A percentile compares a stretch with the other conserved stretches of the same genome.
These are phyloP conservation scores for Zalaria sp. DNA, from an alignment of 2,329 filamentous ascomycete species.

Conservation along the genomic window DNA sequence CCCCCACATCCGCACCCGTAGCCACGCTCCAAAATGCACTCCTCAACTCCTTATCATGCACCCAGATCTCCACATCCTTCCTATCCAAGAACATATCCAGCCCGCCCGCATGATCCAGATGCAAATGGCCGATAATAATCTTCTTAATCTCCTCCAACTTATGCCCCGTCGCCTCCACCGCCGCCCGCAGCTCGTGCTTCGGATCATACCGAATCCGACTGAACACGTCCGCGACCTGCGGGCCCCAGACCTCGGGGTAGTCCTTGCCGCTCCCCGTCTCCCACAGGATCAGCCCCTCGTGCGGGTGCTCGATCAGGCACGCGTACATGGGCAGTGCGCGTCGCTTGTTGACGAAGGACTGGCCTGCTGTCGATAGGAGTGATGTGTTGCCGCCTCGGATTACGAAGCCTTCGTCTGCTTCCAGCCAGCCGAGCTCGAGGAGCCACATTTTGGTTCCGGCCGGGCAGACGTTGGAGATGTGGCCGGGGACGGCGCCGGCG, in stretches of 20 bases:
- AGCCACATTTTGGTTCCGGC: slow-evolving; percentile 34
- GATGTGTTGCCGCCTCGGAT: slow-evolving; percentile 27
- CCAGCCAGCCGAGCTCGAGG: slow-evolving; percentile 29
- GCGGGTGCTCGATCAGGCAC: slow-evolving; percentile 30
- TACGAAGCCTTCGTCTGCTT: slow-evolving; percentile 33
- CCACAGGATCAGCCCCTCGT: slow-evolving; percentile 30
- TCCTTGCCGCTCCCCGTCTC: slow-evolving; percentile 33
- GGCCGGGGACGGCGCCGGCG: slow-evolving; percentile 16
- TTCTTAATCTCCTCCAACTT: slow-evolving; percentile 21
- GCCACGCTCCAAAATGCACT: slow-evolving; percentile 20
- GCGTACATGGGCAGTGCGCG: slow-evolving; percentile 27
- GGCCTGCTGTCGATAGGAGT: slow-evolving; percentile 17
- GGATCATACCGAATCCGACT: slow-evolving; percentile 17
- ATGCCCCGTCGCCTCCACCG: slow-evolving; percentile 20
- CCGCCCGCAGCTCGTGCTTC: slow-evolving; percentile 19
- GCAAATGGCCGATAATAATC: slow-evolving; percentile 22
- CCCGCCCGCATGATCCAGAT: slow-evolving; percentile 21
- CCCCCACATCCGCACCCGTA: slow-evolving; percentile 19
- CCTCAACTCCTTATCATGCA: slow-evolving; percentile 18
- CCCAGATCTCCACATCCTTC: slow-evolving; percentile 21
- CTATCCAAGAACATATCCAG: slow-evolving; percentile 19
- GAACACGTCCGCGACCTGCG: slow-evolving; percentile 19
- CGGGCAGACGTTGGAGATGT: slow-evolving; percentile 24
- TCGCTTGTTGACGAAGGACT: slow-evolving; percentile 26
- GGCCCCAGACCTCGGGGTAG: slow-evolving; percentile 20